phyloP scores from a whole-genome alignment of 1,284 basidiomycete species.

The Coniferiporia sulphurascens region DNA sequence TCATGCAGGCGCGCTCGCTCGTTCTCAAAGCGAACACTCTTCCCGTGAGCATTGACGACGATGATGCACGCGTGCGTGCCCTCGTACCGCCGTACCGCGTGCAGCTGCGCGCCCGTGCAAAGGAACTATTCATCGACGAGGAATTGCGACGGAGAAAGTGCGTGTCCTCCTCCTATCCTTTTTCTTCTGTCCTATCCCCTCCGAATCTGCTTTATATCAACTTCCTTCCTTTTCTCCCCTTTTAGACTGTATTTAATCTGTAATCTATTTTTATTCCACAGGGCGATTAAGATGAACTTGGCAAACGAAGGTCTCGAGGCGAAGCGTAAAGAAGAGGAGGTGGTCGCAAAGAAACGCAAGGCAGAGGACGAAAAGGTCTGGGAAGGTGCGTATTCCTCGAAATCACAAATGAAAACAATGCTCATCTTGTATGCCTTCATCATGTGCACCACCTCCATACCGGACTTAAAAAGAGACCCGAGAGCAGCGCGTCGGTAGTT shows the following conservation, averaged over 20 bases:
- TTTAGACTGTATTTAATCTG: background rate
- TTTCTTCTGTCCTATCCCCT: background rate
- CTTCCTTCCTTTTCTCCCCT: too few species aligned
- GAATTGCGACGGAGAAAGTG: conserved; percentile 75
- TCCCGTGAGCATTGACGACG: conserved; percentile 49
- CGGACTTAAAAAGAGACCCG: conserved; percentile 49
- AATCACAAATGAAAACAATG: background rate
- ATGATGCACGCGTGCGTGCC: conserved; percentile 50
- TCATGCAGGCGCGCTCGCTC: conserved; percentile 60
- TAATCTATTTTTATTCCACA: conserved; percentile 27
- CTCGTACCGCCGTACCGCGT: conserved; percentile 59
- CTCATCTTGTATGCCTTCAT: background rate
- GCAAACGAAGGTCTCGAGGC: conserved; percentile 84
- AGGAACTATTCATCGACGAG: conserved; percentile 77
- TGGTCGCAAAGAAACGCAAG: conserved; percentile 68
- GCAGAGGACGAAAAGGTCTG: conserved; percentile 76
- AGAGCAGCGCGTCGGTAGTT: conserved; percentile 77
- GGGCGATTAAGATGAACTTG: conserved; percentile 80
- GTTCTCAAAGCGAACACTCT: conserved; percentile 58
- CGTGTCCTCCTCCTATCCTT: conserved; percentile 26
- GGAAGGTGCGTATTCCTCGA: conserved; percentile 55
- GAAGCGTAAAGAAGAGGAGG: conserved; percentile 77
- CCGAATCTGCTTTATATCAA: too few species aligned
- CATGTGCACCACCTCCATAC: background rate
- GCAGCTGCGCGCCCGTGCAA: conserved; percentile 61